Evolutionary conservation across 805 yeast genomes (phyloP).

Genomic region (Yamadazyma olivae): DNA sequence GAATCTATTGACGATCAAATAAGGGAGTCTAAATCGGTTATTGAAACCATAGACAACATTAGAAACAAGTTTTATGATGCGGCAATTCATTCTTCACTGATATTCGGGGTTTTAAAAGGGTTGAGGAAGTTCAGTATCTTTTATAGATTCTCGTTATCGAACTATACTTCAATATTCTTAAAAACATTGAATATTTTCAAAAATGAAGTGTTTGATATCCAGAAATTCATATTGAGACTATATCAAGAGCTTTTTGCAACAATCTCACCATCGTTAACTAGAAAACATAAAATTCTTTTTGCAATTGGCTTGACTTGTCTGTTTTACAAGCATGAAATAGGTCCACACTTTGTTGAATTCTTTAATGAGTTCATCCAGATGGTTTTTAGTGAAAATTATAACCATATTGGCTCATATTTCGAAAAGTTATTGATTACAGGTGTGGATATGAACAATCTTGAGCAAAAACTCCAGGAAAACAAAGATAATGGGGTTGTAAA

Average conservation of each 20-base stretch:
- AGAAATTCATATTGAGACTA: constrained; percentile 31
- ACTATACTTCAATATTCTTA: constrained; percentile 16
- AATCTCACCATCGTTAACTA: constrained; percentile 45
- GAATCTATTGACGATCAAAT: constrained; percentile 50
- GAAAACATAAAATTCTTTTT: constrained; percentile 44
- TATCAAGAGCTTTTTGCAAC: constrained; percentile 46
- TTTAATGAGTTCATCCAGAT: constrained; percentile 7
- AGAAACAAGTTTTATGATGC: constrained; percentile 49
- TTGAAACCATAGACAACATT: constrained; percentile 50
- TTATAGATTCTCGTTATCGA: constrained; percentile 57
- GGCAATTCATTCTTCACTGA: constrained; percentile 51
- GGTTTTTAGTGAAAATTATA: not conserved
- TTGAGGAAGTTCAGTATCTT: constrained; percentile 40
- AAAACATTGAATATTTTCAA: constrained; percentile 13
- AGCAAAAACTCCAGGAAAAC: not conserved
- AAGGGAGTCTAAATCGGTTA: constrained; percentile 50
- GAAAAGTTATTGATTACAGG: constrained; percentile 5
- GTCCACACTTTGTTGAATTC: constrained; percentile 17
- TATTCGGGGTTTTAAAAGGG: constrained; percentile 46
- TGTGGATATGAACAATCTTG: constrained; percentile 1
- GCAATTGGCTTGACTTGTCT: constrained; percentile 35
- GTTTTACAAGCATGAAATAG: constrained; percentile 23
- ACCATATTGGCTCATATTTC: not conserved
- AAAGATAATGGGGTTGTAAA: constrained; percentile 5
- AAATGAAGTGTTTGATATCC: constrained; percentile 11